A percentile compares a stretch with the other conserved stretches of the same genome.
Conservation (phyloP, 352 stramenopile genomes). For the Pythium chondricola region DNA sequence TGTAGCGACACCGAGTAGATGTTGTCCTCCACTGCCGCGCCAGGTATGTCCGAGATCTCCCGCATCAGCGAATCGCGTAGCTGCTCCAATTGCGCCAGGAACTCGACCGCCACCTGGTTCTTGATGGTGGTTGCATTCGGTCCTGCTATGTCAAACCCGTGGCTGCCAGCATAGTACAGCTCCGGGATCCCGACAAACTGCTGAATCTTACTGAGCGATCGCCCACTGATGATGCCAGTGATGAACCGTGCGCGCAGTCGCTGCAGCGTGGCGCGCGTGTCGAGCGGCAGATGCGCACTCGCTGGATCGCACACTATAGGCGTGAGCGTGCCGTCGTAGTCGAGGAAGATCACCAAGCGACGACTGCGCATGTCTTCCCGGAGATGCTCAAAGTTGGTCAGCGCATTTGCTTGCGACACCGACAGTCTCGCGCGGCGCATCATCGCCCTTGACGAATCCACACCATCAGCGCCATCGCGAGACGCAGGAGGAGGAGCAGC, state of each 20-base stretch:
- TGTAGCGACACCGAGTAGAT: conserved; percentile 87
- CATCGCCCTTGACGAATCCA: not conserved
- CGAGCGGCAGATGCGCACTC: conserved; percentile 55
- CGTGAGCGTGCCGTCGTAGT: conserved; percentile 88
- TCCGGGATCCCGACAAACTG: conserved; percentile 84
- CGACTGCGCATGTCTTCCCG: conserved; percentile 41
- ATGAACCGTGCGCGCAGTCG: conserved; percentile 76
- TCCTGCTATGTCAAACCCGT: conserved; percentile 87
- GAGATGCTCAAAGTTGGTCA: conserved; percentile 62
- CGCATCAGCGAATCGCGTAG: conserved; percentile 42
- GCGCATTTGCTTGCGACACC: conserved; percentile 64
- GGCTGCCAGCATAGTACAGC: conserved; percentile 86
- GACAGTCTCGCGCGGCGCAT: conserved; percentile 39
- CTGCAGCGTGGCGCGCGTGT: conserved; percentile 66
- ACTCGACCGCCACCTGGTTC: conserved; percentile 79
- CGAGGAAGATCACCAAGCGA: conserved; percentile 79
- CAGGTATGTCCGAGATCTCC: conserved; percentile 39
- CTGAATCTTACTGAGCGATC: conserved; percentile 85
- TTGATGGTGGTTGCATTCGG: conserved; percentile 73
- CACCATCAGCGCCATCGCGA: not conserved
- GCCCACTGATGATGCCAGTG: conserved; percentile 82
- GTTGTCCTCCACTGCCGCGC: conserved; percentile 86
- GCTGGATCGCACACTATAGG: conserved; percentile 87
- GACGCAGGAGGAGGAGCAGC: not conserved
- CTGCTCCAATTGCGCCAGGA: conserved; percentile 54